Conservation (phyloP, 345 rosid species). For the Reutealis trisperma region DNA sequence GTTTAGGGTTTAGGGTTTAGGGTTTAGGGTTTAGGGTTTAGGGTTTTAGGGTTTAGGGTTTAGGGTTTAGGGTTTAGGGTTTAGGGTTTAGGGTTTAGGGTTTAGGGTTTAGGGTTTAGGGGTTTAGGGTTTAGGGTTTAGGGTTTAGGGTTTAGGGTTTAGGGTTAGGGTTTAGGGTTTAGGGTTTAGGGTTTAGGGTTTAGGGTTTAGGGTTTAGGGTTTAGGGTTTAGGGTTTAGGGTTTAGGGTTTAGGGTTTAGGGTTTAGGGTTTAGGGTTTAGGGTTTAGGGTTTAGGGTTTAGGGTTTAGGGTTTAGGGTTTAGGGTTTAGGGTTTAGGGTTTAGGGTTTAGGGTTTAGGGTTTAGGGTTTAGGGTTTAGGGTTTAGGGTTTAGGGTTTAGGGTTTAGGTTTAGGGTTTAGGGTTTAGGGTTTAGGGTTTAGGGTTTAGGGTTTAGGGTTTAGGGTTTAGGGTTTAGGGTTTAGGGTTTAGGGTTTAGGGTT, state of each 20-base stretch:
- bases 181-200: not conserved
- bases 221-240: not conserved
- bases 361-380: too few relatives aligned
- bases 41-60: not conserved
- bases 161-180: constrained; percentile 10
- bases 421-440: too few relatives aligned
- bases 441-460: too few relatives aligned
- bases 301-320: constrained; percentile 16
- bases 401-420: too few relatives aligned
- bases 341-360: too few relatives aligned
- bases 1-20: constrained; percentile 7
- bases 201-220: constrained; percentile 2
- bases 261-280: constrained; percentile 13
- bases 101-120: constrained; percentile 13
- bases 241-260: not conserved
- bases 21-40: not conserved
- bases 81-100: constrained; percentile 16
- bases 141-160: constrained; percentile 12
- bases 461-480: too few relatives aligned
- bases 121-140: not conserved
- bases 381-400: too few relatives aligned
- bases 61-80: constrained; percentile 12
- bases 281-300: constrained; percentile 17
- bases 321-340: too few relatives aligned
- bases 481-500: too few relatives aligned